Evolutionary conservation across 306 rosid species (phyloP).

Genomic region (Rosa rugosa): DNA sequence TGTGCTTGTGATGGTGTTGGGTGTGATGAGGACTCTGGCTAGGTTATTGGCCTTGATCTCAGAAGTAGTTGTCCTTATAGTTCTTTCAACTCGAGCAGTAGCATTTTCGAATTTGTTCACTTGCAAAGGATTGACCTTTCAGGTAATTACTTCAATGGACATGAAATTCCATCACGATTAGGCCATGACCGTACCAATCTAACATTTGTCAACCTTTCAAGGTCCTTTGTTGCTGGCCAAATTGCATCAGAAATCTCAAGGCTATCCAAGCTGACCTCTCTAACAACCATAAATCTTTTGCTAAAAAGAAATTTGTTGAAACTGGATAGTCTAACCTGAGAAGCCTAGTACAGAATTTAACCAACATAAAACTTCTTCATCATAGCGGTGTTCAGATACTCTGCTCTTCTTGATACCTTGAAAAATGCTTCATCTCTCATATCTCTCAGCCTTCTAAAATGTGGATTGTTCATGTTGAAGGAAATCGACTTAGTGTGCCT

Average conservation of each 20-base stretch:
- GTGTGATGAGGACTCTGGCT: background rate
- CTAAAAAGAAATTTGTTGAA: too few relatives aligned
- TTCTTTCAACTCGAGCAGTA: constrained; percentile 16
- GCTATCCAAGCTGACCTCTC: background rate
- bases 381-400: too few relatives aligned
- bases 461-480: too few relatives aligned
- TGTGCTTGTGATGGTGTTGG: too few relatives aligned
- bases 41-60: constrained; percentile 17
- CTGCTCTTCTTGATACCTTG: too few relatives aligned
- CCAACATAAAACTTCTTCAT: too few relatives aligned
- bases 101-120: constrained; percentile 12
- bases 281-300: too few relatives aligned
- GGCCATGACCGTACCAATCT: background rate
- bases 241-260: background rate
- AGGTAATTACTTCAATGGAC: constrained; percentile 22
- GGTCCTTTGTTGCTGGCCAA: background rate
- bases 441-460: too few relatives aligned
- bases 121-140: constrained; percentile 21
- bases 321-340: too few relatives aligned
- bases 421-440: too few relatives aligned
- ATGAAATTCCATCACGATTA: constrained; percentile 22
- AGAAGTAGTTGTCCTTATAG: constrained; percentile 19
- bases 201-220: background rate
- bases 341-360: too few relatives aligned
- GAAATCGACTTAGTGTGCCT: too few relatives aligned